A percentile compares a stretch with the other conserved stretches of the same genome.
These are phyloP conservation scores for Pisolithus tinctorius DNA, from an alignment of 768 basidiomycete species.

Conservation along the genomic window DNA sequence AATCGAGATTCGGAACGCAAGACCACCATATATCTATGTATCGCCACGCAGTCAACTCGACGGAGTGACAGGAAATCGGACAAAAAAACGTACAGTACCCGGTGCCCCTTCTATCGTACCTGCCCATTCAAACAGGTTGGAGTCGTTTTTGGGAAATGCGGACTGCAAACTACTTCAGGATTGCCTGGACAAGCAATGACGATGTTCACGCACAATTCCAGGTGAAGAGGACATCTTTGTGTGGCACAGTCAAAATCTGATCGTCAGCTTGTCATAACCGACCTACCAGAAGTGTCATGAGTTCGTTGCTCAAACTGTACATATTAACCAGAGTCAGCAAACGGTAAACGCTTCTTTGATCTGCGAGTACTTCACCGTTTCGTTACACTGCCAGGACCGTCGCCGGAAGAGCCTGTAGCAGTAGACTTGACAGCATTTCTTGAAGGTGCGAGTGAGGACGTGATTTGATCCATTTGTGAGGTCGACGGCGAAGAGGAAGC, in stretches of 20 bases:
- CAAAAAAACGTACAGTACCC: slow-evolving; percentile 52
- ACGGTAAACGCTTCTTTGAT: not conserved
- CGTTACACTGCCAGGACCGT: slow-evolving; percentile 70
- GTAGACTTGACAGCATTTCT: slow-evolving; percentile 53
- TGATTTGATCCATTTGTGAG: slow-evolving; percentile 61
- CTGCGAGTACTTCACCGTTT: slow-evolving; percentile 52
- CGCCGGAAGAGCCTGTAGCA: slow-evolving; percentile 43
- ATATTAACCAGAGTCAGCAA: not conserved
- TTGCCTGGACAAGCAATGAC: not conserved
- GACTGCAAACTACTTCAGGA: slow-evolving; percentile 42
- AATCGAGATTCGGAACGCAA: slow-evolving; percentile 79
- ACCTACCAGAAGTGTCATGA: slow-evolving; percentile 84
- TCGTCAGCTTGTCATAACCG: not conserved
- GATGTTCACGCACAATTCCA: slow-evolving; percentile 57
- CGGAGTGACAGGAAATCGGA: not conserved
- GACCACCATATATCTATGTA: slow-evolving; percentile 64
- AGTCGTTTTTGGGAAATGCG: slow-evolving; percentile 83
- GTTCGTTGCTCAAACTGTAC: slow-evolving; percentile 66
- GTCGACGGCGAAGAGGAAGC: not conserved
- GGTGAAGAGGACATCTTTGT: slow-evolving; percentile 81
- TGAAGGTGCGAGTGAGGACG: slow-evolving; percentile 53
- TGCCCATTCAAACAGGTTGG: slow-evolving; percentile 85
- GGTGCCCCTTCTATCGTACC: slow-evolving; percentile 81
- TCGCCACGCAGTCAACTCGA: slow-evolving; percentile 2
- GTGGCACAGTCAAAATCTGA: slow-evolving; percentile 3